Percentiles rank a stretch among this genome's conserved stretches.
Evolutionary conservation across 1,284 basidiomycete species (phyloP).

Genomic region (Trametes sp.): DNA sequence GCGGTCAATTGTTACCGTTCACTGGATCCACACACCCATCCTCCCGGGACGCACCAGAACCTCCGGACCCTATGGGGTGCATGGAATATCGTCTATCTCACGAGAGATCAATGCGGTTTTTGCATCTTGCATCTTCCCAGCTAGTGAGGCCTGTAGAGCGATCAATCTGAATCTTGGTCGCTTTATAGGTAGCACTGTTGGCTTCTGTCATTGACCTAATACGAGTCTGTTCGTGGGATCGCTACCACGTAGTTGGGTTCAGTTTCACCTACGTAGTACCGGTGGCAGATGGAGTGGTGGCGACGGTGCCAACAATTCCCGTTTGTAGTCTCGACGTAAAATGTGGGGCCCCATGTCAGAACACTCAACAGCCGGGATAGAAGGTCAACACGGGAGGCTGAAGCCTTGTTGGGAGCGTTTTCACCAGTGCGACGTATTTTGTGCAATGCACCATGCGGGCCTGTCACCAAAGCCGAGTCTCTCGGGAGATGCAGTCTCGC

Average conservation of each 20-base stretch:
- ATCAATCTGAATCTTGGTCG: background rate
- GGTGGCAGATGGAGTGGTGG: background rate
- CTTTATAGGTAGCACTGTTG: background rate
- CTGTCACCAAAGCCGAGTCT: background rate
- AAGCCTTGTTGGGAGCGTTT: background rate
- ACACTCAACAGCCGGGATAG: background rate
- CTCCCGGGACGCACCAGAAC: background rate
- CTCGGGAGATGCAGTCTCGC: constrained; percentile 2
- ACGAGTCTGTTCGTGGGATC: background rate
- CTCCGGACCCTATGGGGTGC: background rate
- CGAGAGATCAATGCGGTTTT: background rate
- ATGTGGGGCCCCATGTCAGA: background rate
- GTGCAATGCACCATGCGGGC: background rate
- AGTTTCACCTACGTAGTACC: background rate
- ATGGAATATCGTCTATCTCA: background rate
- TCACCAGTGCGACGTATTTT: background rate
- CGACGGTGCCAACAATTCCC: background rate
- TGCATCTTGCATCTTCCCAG: background rate
- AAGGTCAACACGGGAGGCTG: background rate
- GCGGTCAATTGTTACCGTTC: background rate
- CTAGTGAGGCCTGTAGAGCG: background rate
- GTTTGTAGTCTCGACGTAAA: background rate
- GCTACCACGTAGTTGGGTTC: background rate
- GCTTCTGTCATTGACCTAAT: background rate
- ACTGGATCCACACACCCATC: background rate